Conservation (phyloP, 345 rosid species). For the Gossypium turneri region DNA sequence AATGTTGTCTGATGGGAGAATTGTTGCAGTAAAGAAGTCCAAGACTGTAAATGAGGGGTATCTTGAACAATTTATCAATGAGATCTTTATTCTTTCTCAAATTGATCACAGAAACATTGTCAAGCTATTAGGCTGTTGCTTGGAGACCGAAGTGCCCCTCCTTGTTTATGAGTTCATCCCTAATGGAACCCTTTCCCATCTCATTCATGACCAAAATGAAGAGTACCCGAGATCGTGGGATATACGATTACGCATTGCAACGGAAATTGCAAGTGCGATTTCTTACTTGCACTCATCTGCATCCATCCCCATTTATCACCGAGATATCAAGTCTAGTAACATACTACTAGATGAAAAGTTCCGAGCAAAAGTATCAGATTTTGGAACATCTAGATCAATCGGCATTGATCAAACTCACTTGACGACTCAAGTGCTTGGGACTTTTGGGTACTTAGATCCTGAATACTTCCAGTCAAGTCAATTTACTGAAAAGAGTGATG, state of each 20-base stretch:
- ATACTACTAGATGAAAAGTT: neutral
- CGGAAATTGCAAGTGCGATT: neutral
- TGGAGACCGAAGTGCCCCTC: conserved; percentile 23
- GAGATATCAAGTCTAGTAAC: neutral
- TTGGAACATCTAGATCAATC: neutral
- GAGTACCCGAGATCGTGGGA: neutral
- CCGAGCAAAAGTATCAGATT: neutral
- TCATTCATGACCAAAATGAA: conserved; percentile 20
- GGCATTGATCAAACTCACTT: conserved; percentile 22
- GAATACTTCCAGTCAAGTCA: conserved; percentile 16
- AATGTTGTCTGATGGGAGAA: conserved; percentile 11
- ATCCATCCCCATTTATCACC: neutral
- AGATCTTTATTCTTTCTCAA: conserved; percentile 21
- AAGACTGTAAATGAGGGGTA: conserved; percentile 2
- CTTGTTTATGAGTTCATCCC: conserved; percentile 29
- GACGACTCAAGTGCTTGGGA: conserved; percentile 21
- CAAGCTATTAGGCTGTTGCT: conserved; percentile 23
- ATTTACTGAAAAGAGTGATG: neutral
- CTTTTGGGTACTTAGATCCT: conserved; percentile 26
- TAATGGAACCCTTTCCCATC: conserved; percentile 27
- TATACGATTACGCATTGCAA: neutral
- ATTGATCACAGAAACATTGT: conserved; percentile 27
- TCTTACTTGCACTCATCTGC: neutral
- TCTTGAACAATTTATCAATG: conserved; percentile 24
- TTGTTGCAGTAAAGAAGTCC: conserved; percentile 21